Percentiles rank a stretch among this genome's conserved stretches.
phyloP scores from a whole-genome alignment of 306 rosid species.

The Dryas drummondii region DNA sequence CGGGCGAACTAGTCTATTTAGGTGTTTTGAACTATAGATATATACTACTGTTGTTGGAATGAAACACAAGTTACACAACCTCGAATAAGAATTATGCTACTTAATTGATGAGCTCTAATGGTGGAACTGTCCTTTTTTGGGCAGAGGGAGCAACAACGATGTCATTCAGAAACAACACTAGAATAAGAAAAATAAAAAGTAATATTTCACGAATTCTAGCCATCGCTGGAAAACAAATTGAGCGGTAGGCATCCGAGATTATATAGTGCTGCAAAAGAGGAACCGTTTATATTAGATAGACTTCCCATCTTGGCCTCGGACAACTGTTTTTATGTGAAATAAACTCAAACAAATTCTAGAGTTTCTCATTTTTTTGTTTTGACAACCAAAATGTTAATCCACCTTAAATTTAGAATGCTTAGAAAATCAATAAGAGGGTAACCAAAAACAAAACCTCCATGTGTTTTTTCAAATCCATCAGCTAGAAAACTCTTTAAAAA shows the following conservation, averaged over 20 bases:
- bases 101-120: too few species aligned
- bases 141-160: too few species aligned
- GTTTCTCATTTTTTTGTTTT: constrained; percentile 34
- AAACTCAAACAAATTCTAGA: constrained; percentile 28
- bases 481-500: constrained; percentile 25
- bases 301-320: too few species aligned
- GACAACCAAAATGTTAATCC: not conserved
- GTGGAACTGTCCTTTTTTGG: too few species aligned
- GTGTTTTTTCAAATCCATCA: constrained; percentile 15
- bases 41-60: too few species aligned
- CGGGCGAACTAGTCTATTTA: too few species aligned
- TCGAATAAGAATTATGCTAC: too few species aligned
- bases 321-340: not conserved
- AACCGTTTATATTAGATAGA: too few species aligned
- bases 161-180: not conserved
- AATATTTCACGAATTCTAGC: not conserved
- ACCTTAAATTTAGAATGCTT: not conserved
- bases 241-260: too few species aligned
- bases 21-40: too few species aligned
- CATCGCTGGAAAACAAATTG: not conserved
- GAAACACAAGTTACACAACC: too few species aligned
- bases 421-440: not conserved
- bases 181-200: not conserved
- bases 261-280: too few species aligned
- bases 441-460: constrained; percentile 27